Base-by-base conservation (phyloP, 176 grass and related monocot species). In the Hsuehochloa calcarea region DNA sequence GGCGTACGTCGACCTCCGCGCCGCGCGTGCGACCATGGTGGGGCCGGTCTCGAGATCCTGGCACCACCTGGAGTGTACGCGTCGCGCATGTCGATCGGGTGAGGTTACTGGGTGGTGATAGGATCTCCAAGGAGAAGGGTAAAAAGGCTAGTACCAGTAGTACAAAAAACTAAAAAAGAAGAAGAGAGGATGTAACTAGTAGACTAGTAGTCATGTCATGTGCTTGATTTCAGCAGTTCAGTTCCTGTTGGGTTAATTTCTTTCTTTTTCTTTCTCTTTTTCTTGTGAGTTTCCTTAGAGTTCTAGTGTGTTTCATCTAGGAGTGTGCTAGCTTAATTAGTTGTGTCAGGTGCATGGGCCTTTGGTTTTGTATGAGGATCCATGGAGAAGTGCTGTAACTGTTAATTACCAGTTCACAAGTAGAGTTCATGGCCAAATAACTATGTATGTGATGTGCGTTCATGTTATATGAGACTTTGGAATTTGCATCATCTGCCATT, bases 51-150 rank as follows among this genome's bases (percentile, higher is more conserved):
- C 51, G 81, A 90, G 88, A 93, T 90, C 91, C 81, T 90, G 20
- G 69, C 46, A 85, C 72, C 91, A 93, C 82, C 91, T 38, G 45
- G n/a, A n/a, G 72, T 58, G 77, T 82, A 44, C 63, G 70, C 75
- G 46, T 67, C 44, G 5, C 51, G 40, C 19, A 4, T 80, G 12
- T 51, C 51, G 26, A 44, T 11, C 9, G 22, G 80, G 72, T 74
- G 74, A 76, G 34, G 61, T 78, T 72, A 70, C 92, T 26, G 11
- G 74, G 74, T 79, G 90, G 88, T 92, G 87, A 73, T 81, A 90
- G 82, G 83, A 90, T 90, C 88, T 88, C 73, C 8, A 51, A 70
- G 60, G 40, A 68, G 27, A 49, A 49, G 46, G 38, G 38, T 31
- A 61, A 16, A 20, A 41, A 59, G 11, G 38, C 80, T 45, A 72